Evolutionary conservation across 2,329 filamentous ascomycete species (phyloP), one percentile per base, ranked within the genome.

Genomic region (Fusarium robinianum): DNA sequence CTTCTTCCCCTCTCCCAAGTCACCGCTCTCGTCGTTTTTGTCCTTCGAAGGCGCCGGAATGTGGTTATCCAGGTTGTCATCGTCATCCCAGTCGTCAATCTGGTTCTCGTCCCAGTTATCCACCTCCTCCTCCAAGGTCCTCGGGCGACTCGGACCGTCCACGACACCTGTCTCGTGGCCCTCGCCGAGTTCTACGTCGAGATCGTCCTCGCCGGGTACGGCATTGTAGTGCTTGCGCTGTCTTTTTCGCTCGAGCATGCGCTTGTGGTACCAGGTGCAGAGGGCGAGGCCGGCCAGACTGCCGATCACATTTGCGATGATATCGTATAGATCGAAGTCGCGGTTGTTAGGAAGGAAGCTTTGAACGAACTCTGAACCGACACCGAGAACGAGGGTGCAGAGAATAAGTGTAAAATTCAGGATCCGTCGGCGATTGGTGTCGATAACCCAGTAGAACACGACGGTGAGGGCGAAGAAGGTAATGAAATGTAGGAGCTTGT

Each of bases 401-500:
- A 90, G 76, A 15, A 90, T 67, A 17, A 96, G 73, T 10, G 91
- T 95, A 54, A 96, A 73, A 69, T 99, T 87, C 34, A 96, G 75
- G 14, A 84, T 86, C 57, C 92, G 88, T 37, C 92, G 85, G 51
- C 94, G 88, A 52, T 84, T 87, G 38, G 90, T 95, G 67, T 99
- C 94, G 60, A 96, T 72, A 65, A 96, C 88, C 90, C 94, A 99
- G 81, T 99, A 99, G 78, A 97, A 97, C 58, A 80, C 73, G 54
- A 88, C 70, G 11, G 92, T 96, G 39, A 99, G 79, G 56, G 89
- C 66, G 77, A 97, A 96, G 75, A 99, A 97, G 61, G 88, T 91
- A 46, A 90, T 51, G 60, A 88, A 78, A 70, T 97, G 94, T 18
- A 97, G 79, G 62, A 87, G 74, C 71, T 99, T 97, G 78, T 96